Evolutionary conservation across 1,139 yeast species (phyloP), one percentile per base, ranked within the genome.

Genomic region (Hansenula lynferdii): DNA sequence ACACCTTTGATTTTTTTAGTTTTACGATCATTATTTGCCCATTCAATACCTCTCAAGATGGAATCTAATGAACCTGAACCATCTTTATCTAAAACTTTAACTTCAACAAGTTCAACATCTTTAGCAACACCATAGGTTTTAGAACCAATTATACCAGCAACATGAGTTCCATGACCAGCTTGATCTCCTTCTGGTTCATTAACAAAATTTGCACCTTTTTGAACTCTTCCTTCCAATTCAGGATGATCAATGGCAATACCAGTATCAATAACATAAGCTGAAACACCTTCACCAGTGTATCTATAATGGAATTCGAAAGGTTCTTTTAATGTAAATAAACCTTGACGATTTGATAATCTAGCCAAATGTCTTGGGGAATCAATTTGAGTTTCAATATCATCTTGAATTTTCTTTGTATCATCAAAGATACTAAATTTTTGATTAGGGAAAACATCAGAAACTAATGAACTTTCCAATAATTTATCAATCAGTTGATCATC

Each of bases 91-190:
- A 87, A 64, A 0, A 86, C 86, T 52, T 86, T 87, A 12, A 89
- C 77, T 33, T 83, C 90, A 11, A 84, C 66, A 4, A 89, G 56
- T n/a, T 67, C 67, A 9, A 72, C 80, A 17, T 71, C 60, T 53
- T 89, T 89, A 11, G 96, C 85, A 1, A 85, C 95, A 0, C 97
- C 96, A 58, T 69, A 87, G 0, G 81, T 75, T 27, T 57, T 61
- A 0, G 96, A 85, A 0, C 94, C 96, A 29, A 86, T 72, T 12
- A 87, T 60, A 0, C 97, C 96, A 0, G 96, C 95, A 3, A 87
- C 95, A 60, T 89, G 96, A 0, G 96, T 86, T 3, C 73, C 80
- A 55, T 85, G 94, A 0, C 94, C 94, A 53, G 82, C 79, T 9
- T 51, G 45, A 53, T 84, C 94, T 0, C 81, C 81, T 26, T 61